A percentile compares a stretch with the other conserved stretches of the same genome.
Evolutionary conservation across 192 early-diverging fungal species (phyloP).

Genomic region (Linderina pennispora): DNA sequence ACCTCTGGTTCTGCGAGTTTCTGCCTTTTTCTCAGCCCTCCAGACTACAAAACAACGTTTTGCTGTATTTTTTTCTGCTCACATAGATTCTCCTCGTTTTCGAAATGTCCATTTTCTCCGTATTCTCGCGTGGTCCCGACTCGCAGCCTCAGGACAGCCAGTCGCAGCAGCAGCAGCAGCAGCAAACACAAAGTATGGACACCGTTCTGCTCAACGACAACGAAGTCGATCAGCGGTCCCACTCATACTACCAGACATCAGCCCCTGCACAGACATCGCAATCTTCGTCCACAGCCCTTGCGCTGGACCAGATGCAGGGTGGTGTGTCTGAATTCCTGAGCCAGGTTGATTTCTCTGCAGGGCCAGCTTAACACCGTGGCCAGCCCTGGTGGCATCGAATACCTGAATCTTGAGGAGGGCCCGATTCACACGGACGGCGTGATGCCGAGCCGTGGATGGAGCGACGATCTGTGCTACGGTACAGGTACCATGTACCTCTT

Average conservation of each 20-base stretch:
- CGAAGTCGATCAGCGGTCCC: constrained; percentile 4
- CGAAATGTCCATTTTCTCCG: constrained; percentile 48
- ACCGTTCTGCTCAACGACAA: constrained; percentile 11
- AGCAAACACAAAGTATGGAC: background rate
- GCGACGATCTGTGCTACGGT: constrained; percentile 80
- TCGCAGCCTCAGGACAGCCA: constrained; percentile 13
- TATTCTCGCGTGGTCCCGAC: constrained; percentile 31
- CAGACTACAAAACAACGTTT: too few relatives aligned
- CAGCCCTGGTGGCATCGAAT: constrained; percentile 36
- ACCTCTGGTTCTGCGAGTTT: constrained; percentile 2
- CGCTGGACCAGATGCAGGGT: constrained; percentile 25
- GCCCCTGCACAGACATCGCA: background rate
- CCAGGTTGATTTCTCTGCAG: constrained; percentile 40
- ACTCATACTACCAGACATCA: constrained; percentile 18
- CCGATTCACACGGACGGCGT: constrained; percentile 37
- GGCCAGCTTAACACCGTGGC: constrained; percentile 27
- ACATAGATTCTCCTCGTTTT: too few relatives aligned
- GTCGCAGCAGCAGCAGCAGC: constrained; percentile 24
- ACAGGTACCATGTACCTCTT: constrained; percentile 73
- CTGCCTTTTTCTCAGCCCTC: background rate
- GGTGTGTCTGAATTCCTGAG: constrained; percentile 41
- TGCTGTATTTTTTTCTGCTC: constrained; percentile 1
- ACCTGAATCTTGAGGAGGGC: constrained; percentile 43
- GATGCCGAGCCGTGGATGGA: constrained; percentile 70
- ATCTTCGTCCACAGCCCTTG: constrained; percentile 4